phyloP scores from a whole-genome alignment of 176 grass and related monocot species.

The Bolboschoenus planiculmis region DNA sequence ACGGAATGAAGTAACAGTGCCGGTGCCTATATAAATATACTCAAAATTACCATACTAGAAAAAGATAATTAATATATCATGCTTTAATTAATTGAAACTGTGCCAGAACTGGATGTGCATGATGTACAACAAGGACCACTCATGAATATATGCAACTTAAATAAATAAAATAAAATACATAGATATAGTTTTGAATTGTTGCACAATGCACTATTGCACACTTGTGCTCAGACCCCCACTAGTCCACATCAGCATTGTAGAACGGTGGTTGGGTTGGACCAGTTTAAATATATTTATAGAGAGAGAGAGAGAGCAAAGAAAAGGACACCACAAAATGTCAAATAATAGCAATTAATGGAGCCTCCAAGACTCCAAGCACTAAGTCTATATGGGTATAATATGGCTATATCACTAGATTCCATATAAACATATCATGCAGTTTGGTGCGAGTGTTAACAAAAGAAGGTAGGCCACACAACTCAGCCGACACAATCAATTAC shows the following conservation, averaged over 20 bases:
- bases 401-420: conserved; percentile 19
- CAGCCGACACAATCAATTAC: conserved; percentile 18
- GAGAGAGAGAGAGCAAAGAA: too few species aligned
- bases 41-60: not conserved
- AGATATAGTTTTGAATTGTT: not conserved
- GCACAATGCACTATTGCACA: conserved; percentile 2
- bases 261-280: conserved; percentile 14
- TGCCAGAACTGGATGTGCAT: conserved; percentile 1
- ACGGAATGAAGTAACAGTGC: not conserved
- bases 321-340: conserved; percentile 13
- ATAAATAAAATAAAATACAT: not conserved
- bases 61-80: not conserved
- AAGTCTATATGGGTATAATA: not conserved
- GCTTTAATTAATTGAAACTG: not conserved
- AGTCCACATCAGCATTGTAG: not conserved
- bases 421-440: conserved; percentile 20
- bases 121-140: not conserved
- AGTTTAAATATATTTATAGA: conserved; percentile 8
- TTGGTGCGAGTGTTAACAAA: not conserved
- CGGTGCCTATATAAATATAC: not conserved
- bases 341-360: conserved; percentile 6
- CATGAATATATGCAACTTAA: not conserved
- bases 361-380: not conserved
- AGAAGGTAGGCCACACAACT: not conserved
- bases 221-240: not conserved